These are phyloP conservation scores for Carpinus fangiana DNA, from an alignment of 306 rosid species.

Conservation along the genomic window DNA sequence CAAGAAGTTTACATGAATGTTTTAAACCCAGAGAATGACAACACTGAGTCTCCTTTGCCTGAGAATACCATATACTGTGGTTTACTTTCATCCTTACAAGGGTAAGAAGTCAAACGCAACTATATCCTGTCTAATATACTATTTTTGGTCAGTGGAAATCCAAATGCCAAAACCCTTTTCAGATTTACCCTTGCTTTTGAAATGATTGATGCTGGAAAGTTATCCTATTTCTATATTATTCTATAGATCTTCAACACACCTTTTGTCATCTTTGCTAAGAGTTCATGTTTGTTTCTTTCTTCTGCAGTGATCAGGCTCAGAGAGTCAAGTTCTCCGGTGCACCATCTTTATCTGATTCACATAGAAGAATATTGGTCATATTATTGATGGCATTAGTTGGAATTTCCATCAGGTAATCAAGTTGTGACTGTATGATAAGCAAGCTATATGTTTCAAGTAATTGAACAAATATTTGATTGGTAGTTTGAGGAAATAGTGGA, in stretches of 20 bases:
- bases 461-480: background rate
- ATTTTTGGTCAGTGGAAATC: background rate
- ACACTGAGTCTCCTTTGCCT: conserved; percentile 52
- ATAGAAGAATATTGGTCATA: conserved; percentile 36
- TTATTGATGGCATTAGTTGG: conserved; percentile 35
- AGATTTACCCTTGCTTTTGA: background rate
- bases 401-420: conserved; percentile 33
- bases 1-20: conserved; percentile 79
- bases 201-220: background rate
- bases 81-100: conserved; percentile 77
- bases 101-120: conserved; percentile 46
- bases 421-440: conserved; percentile 1
- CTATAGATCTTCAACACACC: background rate
- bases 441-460: background rate
- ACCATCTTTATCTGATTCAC: conserved; percentile 32
- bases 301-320: conserved; percentile 83
- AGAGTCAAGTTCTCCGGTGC: conserved; percentile 67
- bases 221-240: background rate
- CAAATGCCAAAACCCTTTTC: background rate
- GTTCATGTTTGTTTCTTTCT: conserved; percentile 18
- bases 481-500: conserved; percentile 9
- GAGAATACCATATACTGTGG: conserved; percentile 80
- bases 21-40: conserved; percentile 64
- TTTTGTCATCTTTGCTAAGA: background rate
- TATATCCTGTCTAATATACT: background rate